phyloP scores from a whole-genome alignment of 139 green algal species.

The Pleodorina starrii region DNA sequence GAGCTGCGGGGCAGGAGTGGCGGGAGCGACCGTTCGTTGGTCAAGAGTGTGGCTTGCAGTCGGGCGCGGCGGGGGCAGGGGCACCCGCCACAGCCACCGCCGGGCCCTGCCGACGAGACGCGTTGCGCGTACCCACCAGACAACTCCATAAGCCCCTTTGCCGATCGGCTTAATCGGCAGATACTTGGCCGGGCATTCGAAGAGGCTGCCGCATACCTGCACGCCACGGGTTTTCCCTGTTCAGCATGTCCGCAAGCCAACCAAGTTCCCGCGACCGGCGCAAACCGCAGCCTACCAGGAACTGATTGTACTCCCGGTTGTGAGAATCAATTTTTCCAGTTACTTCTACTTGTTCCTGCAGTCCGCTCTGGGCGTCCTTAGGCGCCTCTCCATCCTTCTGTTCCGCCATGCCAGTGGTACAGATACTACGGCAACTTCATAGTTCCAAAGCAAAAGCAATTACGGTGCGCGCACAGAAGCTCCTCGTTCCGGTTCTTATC shows the following conservation, averaged over 20 bases:
- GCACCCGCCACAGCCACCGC: too few relatives aligned
- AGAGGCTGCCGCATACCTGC: constrained; percentile 74
- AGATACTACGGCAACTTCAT: neutral
- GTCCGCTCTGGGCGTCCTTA: neutral
- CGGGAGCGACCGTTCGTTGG: too few relatives aligned
- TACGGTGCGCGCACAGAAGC: neutral
- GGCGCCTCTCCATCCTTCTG: neutral
- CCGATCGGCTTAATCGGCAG: constrained; percentile 89
- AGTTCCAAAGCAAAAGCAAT: neutral
- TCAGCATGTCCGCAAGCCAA: neutral
- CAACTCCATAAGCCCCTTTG: constrained; percentile 97
- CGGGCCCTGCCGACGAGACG: neutral
- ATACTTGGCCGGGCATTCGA: constrained; percentile 74
- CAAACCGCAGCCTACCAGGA: constrained; percentile 54
- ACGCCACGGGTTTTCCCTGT: neutral
- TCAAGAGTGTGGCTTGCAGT: too few relatives aligned
- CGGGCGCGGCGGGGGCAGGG: too few relatives aligned
- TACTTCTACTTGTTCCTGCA: constrained; percentile 37
- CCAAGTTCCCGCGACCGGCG: neutral
- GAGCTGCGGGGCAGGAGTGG: constrained; percentile 70
- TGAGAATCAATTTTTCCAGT: constrained; percentile 23
- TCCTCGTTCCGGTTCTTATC: too few relatives aligned
- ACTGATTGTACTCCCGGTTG: constrained; percentile 62
- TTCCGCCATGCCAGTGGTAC: neutral
- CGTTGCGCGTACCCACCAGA: constrained; percentile 85